Base-by-base conservation (phyloP, 164 flowering plant genomes). In the Berberis vulgaris region DNA sequence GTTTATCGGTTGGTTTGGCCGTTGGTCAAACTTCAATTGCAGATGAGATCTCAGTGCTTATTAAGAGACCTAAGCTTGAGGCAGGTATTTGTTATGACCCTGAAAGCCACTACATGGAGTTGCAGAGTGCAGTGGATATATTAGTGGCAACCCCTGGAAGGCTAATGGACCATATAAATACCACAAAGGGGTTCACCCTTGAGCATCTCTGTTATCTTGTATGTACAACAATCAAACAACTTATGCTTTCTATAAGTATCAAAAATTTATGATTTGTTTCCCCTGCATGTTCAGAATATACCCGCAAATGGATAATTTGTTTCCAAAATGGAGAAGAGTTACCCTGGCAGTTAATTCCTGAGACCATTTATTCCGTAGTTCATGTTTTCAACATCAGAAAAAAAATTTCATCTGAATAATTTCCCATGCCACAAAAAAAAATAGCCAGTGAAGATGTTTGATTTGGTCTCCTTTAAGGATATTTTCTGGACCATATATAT, bases 61-160 rank as follows among this genome's bases (percentile, higher is more conserved):
- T 89, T 55, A 75, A 74, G 76, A 83, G 76, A 65, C 89, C 98
- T 60, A 80, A 69, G 69, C 74, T 74, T 57, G 86, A 85, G 71
- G 75, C 82, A 11, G 85, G 87, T 55, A 64, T 83, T 57, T 86
- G 85, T 76, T 87, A 73, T 78, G 96, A 88, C 63, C 86, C 87
- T 42, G 84, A 84, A 61, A 82, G 80, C 67, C 12, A 63, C 64
- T 63, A 68, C 2, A 65, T 42, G 2, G 77, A 73, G 71, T 60
- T 80, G 2, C 76, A 81, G 64, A 83, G 87, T 75, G 57, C 86
- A 5, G 96, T 89, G 58, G 98, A 93, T 74, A 93, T 93, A 71
- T 74, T 89, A 74, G 89, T 88, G 69, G 98, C 97, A 55, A 93
- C 98, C 8, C 97, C 98, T 1, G 97, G 97, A 76, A 83, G 98